Evolutionary conservation across 306 rosid genomes (phyloP).

Genomic region (Prosopis cineraria): DNA sequence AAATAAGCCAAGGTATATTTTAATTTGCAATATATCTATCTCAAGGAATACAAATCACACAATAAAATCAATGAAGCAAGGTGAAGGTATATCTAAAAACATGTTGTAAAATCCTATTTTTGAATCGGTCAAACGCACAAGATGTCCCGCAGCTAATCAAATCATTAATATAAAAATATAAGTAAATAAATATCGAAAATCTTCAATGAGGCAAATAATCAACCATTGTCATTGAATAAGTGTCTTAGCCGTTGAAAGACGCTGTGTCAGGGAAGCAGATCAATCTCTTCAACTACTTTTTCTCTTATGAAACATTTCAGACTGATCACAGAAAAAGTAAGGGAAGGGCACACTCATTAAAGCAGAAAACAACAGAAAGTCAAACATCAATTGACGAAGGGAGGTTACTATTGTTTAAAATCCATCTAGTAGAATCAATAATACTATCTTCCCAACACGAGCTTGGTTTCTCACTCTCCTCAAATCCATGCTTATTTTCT

Average conservation of each 20-base stretch:
- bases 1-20: neutral
- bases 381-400: conserved; percentile 33
- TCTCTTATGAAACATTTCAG: neutral
- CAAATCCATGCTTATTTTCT: conserved; percentile 31
- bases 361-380: conserved; percentile 29
- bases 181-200: neutral
- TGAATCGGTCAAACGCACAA: conserved; percentile 12
- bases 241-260: neutral
- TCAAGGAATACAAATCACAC: conserved; percentile 2
- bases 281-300: neutral
- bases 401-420: conserved; percentile 30
- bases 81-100: neutral
- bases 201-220: neutral
- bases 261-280: neutral
- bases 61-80: neutral
- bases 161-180: neutral
- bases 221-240: neutral
- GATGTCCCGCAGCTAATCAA: neutral
- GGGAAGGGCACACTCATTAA: conserved; percentile 13
- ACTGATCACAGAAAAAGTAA: conserved; percentile 20
- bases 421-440: neutral
- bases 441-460: neutral
- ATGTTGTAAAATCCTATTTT: neutral
- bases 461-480: neutral
- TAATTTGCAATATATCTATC: conserved; percentile 18